Percentiles rank a stretch among this genome's conserved stretches.
These are phyloP conservation scores for Notholithocarpus densiflorus DNA, from an alignment of 306 rosid species.

Conservation along the genomic window DNA sequence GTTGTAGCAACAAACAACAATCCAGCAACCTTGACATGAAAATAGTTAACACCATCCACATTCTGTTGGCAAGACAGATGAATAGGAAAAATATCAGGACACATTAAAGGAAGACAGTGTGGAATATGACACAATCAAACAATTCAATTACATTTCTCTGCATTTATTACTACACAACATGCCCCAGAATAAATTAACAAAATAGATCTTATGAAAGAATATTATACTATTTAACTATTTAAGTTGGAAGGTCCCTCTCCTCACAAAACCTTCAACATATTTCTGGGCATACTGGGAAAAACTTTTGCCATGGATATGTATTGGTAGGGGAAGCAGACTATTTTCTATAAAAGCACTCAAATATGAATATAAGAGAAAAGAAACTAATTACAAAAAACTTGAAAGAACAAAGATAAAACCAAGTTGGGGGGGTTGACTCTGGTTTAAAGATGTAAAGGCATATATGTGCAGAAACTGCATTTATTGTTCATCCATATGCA, in stretches of 20 bases:
- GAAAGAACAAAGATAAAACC: background rate
- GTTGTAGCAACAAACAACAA: conserved; percentile 82
- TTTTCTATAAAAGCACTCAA: background rate
- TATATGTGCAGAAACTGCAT: background rate
- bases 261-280: background rate
- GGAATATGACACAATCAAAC: background rate
- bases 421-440: background rate
- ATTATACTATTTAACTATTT: background rate
- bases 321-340: background rate
- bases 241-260: background rate
- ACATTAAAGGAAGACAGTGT: background rate
- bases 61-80: conserved; percentile 37
- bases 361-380: background rate
- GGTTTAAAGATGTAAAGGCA: background rate
- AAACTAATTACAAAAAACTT: background rate
- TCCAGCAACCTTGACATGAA: conserved; percentile 91
- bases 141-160: background rate
- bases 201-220: background rate
- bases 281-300: background rate
- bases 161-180: background rate
- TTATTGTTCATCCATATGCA: background rate
- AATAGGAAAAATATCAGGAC: conserved; percentile 9
- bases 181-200: background rate
- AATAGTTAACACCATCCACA: conserved; percentile 88
- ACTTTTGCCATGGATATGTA: background rate